phyloP scores from a whole-genome alignment of 495 filamentous ascomycete genomes.

The Haplographium delicatum region DNA sequence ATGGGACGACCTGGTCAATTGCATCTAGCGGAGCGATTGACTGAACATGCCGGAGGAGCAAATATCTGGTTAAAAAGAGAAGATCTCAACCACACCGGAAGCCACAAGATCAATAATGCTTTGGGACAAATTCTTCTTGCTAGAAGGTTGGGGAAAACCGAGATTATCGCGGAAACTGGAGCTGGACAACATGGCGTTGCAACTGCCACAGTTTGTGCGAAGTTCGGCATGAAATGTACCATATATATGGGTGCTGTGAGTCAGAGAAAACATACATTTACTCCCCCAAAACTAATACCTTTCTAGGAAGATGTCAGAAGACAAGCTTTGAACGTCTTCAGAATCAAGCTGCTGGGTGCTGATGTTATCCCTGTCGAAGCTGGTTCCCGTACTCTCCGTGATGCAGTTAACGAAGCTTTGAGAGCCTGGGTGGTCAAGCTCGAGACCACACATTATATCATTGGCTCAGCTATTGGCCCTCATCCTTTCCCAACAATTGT shows the following conservation, averaged over 20 bases:
- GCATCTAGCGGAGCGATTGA: constrained; percentile 81
- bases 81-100: constrained; percentile 78
- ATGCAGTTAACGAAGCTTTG: constrained; percentile 92
- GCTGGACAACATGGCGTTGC: constrained; percentile 97
- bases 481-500: constrained; percentile 97
- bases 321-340: constrained; percentile 92
- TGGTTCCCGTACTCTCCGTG: constrained; percentile 79
- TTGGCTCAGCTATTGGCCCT: constrained; percentile 89
- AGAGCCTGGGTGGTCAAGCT: constrained; percentile 84
- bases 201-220: constrained; percentile 91
- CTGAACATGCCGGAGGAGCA: constrained; percentile 81
- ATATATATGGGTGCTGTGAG: constrained; percentile 81
- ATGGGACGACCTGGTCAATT: constrained; percentile 93
- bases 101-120: constrained; percentile 97
- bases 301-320: constrained; percentile 74
- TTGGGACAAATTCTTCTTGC: constrained; percentile 85
- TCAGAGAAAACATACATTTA: not conserved
- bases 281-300: not conserved
- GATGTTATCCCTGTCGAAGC: constrained; percentile 82
- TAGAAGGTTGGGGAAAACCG: constrained; percentile 75
- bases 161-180: constrained; percentile 93
- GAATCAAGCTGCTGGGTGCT: constrained; percentile 92
- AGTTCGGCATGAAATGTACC: constrained; percentile 93
- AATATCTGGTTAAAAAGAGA: constrained; percentile 96
- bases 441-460: constrained; percentile 91